phyloP scores from a whole-genome alignment of 1,284 basidiomycete genomes.

The Vanrija sp. region DNA sequence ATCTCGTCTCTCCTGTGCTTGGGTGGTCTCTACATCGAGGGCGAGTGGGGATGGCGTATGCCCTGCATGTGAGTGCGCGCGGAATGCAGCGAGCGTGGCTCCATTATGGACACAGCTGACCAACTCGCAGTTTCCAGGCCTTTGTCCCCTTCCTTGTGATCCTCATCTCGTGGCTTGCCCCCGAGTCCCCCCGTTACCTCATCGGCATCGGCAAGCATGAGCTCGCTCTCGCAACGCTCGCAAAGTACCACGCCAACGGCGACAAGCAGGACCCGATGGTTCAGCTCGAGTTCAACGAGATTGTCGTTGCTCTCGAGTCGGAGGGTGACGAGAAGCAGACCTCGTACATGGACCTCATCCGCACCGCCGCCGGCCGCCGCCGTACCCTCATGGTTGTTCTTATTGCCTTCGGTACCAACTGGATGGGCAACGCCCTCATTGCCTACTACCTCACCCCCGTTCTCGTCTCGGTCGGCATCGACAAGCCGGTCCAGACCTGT shows the following conservation, averaged over 20 bases:
- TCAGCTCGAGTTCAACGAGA: slow-evolving; percentile 24
- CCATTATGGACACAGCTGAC: neutral
- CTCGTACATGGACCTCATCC: slow-evolving; percentile 32
- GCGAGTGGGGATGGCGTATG: slow-evolving; percentile 19
- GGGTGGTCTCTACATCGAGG: slow-evolving; percentile 11
- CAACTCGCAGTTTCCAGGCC: slow-evolving; percentile 1
- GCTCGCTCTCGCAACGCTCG: slow-evolving; percentile 9
- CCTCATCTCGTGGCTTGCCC: slow-evolving; percentile 1
- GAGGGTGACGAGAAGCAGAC: slow-evolving; percentile 18
- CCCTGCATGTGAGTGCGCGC: slow-evolving; percentile 8
- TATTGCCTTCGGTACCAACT: slow-evolving; percentile 50
- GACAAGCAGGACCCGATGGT: slow-evolving; percentile 10
- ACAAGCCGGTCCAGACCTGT: slow-evolving; percentile 22
- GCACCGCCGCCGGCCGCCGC: slow-evolving; percentile 32
- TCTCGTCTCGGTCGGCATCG: slow-evolving; percentile 5
- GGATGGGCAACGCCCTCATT: slow-evolving; percentile 54
- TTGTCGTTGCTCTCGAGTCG: slow-evolving; percentile 25
- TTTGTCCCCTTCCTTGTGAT: slow-evolving; percentile 11
- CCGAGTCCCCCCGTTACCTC: slow-evolving; percentile 48
- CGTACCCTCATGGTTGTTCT: slow-evolving; percentile 35
- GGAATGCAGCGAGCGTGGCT: neutral
- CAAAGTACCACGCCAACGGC: slow-evolving; percentile 19
- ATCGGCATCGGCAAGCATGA: slow-evolving; percentile 21
- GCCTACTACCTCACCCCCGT: slow-evolving; percentile 30
- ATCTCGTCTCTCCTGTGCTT: slow-evolving; percentile 9